Percentiles rank a stretch among this genome's conserved stretches.
Conservation (phyloP, 2,329 filamentous ascomycete genomes). For the Teratosphaeria destructans region DNA sequence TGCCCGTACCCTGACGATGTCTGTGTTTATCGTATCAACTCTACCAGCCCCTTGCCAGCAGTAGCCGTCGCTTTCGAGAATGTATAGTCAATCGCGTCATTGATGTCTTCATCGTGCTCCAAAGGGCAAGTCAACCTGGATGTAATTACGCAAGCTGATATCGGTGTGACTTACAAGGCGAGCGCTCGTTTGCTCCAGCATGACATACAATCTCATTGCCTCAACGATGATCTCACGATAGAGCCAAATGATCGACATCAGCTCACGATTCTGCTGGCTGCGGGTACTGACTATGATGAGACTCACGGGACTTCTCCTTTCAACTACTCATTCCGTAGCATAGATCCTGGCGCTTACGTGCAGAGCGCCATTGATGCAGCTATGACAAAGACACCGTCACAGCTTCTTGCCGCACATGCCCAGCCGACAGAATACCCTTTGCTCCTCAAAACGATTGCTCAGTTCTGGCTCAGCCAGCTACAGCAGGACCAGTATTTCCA, state of each 20-base stretch:
- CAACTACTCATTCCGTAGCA: slow-evolving; percentile 40
- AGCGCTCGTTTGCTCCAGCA: slow-evolving; percentile 24
- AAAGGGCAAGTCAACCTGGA: slow-evolving; percentile 22
- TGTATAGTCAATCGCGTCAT: slow-evolving; percentile 18
- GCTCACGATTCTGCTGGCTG: slow-evolving; percentile 34
- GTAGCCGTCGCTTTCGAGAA: slow-evolving; percentile 37
- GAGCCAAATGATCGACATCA: slow-evolving; percentile 13
- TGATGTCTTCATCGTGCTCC: slow-evolving; percentile 9
- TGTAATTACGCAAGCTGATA: slow-evolving; percentile 31
- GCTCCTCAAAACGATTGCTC: slow-evolving; percentile 42
- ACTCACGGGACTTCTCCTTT: slow-evolving; percentile 36
- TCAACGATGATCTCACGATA: slow-evolving; percentile 21
- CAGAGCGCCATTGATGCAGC: slow-evolving; percentile 26
- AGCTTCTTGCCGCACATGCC: slow-evolving; percentile 28
- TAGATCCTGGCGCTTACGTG: slow-evolving; percentile 34
- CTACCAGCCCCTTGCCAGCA: slow-evolving; percentile 27
- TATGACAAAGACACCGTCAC: slow-evolving; percentile 21
- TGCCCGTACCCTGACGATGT: slow-evolving; percentile 36
- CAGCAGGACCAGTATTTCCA: slow-evolving; percentile 40
- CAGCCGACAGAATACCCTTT: slow-evolving; percentile 37
- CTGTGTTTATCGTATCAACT: slow-evolving; percentile 29
- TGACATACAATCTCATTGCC: slow-evolving; percentile 12
- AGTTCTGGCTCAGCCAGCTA: slow-evolving; percentile 49
- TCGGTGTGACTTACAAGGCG: slow-evolving; percentile 37
- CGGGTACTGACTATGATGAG: slow-evolving; percentile 41